These are phyloP conservation scores for Kondoa malvinella DNA, from an alignment of 768 basidiomycete species.

Conservation along the genomic window DNA sequence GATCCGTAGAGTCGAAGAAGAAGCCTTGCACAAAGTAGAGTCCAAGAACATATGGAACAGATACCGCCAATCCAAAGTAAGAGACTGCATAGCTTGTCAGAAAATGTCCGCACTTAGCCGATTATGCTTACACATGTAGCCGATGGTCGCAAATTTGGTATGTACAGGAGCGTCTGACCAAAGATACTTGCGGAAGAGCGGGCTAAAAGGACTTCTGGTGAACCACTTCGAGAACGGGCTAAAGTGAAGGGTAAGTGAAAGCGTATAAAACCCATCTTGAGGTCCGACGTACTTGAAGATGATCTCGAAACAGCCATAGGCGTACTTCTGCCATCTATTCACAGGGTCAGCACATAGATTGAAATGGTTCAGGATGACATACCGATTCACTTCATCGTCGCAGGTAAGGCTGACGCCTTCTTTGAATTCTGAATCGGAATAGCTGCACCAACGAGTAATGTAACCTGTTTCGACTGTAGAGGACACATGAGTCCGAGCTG, in stretches of 20 bases:
- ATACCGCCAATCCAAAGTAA: conserved; percentile 47
- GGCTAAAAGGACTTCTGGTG: conserved; percentile 5
- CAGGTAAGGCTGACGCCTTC: conserved; percentile 82
- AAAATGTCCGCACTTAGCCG: background rate
- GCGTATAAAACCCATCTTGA: conserved; percentile 49
- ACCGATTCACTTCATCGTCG: conserved; percentile 47
- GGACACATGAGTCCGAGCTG: conserved; percentile 42
- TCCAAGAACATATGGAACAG: conserved; percentile 45
- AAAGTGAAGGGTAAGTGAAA: too few relatives aligned
- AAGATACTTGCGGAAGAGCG: background rate
- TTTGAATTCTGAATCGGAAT: conserved; percentile 67
- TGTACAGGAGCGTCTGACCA: background rate
- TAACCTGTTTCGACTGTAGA: conserved; percentile 3
- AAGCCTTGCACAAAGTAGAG: conserved; percentile 57
- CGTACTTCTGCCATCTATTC: conserved; percentile 73
- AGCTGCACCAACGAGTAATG: conserved; percentile 30
- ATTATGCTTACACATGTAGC: background rate
- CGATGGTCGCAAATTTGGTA: background rate
- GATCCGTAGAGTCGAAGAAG: conserved; percentile 33
- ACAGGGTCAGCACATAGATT: conserved; percentile 29
- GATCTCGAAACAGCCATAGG: conserved; percentile 30
- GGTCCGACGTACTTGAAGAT: conserved; percentile 9
- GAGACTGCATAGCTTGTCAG: conserved; percentile 36
- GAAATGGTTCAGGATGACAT: background rate
- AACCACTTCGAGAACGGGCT: conserved; percentile 40